Evolutionary conservation across 352 stramenopile species (phyloP), one percentile per base, ranked within the genome.

Genomic region (Chloridella minuta): DNA sequence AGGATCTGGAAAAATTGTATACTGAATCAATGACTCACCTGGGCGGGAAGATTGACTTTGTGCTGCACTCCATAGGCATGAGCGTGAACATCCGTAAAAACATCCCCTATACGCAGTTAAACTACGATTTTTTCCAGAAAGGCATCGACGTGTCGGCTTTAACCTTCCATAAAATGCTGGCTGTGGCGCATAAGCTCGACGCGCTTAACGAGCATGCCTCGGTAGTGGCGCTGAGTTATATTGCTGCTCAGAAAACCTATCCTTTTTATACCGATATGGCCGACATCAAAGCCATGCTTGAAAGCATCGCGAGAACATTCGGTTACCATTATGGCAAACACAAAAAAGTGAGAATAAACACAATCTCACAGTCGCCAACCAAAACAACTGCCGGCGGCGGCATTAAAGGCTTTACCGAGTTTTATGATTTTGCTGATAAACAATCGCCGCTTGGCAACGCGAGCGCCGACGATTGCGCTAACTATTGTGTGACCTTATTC

Each of bases 1-100:
- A 66, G n/a, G 40, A 66, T 66, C 40, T 66, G 40, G 40, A 66
- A 66, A 66, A 66, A 66, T 66, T 66, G n/a, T 66, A 66, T n/a
- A 66, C 40, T n/a, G 40, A 66, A 66, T 66, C 40, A 66, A 66
- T 66, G 40, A n/a, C 40, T 66, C 40, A 66, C 40, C n/a, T 66
- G n/a, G 40, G 40, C 40, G 40, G 40, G 40, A 66, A 66, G n/a
- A 66, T 66, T 66, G 40, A 66, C n/a, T 66, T 66, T 66, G 40
- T 66, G 40, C n/a, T 66, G 40, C 40, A 66, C n/a, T 66, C 40
- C 40, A 66, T 66, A 18, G 40, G 40, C n/a, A 66, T 66, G 40
- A 66, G 40, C n/a, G 40, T 66, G 40, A 66, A 66, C n/a, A 66
- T 66, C n/a, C 40, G 40, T 66, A 66, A 66, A n/a, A 66, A 66